A percentile compares a stretch with the other conserved stretches of the same genome.
phyloP scores from a whole-genome alignment of 1,284 basidiomycete species.

The Apiotrichum veenhuisii region DNA sequence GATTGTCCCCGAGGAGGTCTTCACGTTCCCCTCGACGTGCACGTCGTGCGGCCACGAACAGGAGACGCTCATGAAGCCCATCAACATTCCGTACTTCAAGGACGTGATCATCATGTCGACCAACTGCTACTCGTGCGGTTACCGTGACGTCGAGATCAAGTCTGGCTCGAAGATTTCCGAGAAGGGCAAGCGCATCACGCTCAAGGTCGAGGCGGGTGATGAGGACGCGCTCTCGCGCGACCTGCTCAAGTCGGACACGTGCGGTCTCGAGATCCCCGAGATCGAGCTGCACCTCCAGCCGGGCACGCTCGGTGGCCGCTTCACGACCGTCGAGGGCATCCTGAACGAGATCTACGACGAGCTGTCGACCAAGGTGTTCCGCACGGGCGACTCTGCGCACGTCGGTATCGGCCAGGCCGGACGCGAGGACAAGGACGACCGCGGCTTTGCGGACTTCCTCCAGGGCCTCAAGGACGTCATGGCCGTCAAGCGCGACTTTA shows the following conservation, averaged over 20 bases:
- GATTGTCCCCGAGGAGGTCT: constrained; percentile 72
- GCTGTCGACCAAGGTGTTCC: constrained; percentile 83
- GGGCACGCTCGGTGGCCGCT: constrained; percentile 95
- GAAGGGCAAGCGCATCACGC: constrained; percentile 77
- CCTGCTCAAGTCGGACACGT: constrained; percentile 92
- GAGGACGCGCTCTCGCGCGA: constrained; percentile 90
- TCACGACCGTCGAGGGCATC: constrained; percentile 95
- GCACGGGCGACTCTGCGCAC: constrained; percentile 49
- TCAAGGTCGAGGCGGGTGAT: constrained; percentile 75
- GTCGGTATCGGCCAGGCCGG: constrained; percentile 36
- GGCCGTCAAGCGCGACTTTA: constrained; percentile 71
- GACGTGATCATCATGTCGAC: constrained; percentile 99
- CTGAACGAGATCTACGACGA: constrained; percentile 94
- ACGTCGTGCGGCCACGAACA: constrained; percentile 80
- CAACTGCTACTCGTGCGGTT: constrained; percentile 91
- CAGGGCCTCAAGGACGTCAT: constrained; percentile 75
- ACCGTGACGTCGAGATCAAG: constrained; percentile 97
- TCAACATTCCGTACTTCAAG: constrained; percentile 98
- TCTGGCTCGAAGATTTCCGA: constrained; percentile 83
- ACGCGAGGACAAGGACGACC: constrained; percentile 51
- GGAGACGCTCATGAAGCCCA: constrained; percentile 91
- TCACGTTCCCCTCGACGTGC: constrained; percentile 82
- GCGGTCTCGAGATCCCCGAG: constrained; percentile 86
- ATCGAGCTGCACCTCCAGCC: constrained; percentile 89
- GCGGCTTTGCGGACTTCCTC: constrained; percentile 72